Conservation (phyloP, 352 stramenopile genomes). For the Phytophthora fragariaefolia region DNA sequence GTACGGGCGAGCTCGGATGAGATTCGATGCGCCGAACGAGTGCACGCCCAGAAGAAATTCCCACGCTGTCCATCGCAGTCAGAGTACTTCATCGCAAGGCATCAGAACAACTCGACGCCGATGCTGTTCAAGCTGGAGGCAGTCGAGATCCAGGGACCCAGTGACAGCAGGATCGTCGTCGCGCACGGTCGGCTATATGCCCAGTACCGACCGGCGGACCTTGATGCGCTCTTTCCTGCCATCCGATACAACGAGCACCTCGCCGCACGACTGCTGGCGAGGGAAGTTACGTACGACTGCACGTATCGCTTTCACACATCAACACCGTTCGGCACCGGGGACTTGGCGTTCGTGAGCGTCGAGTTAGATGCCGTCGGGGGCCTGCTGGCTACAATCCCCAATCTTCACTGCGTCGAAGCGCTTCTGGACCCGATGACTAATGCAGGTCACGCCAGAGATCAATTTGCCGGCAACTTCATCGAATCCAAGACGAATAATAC, state of each 20-base stretch:
- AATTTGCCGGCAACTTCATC: conserved; percentile 1
- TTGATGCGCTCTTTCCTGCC: conserved; percentile 30
- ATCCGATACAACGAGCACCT: conserved; percentile 31
- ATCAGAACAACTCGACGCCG: conserved; percentile 25
- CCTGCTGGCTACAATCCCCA: conserved; percentile 23
- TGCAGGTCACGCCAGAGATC: conserved; percentile 1
- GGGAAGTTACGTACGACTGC: conserved; percentile 33
- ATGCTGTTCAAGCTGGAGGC: conserved; percentile 34
- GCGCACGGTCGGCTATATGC: conserved; percentile 23
- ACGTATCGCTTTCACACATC: conserved; percentile 41
- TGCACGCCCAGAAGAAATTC: conserved; percentile 2
- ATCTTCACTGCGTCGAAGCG: conserved; percentile 32
- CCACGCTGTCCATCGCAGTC: conserved; percentile 28
- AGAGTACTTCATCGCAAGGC: conserved; percentile 29
- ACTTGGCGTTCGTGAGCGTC: conserved; percentile 37
- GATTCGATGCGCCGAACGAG: conserved; percentile 21
- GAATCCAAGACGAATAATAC: conserved; percentile 10
- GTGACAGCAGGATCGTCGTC: conserved; percentile 33
- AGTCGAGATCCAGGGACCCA: conserved; percentile 30
- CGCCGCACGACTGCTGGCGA: conserved; percentile 26
- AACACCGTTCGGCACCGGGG: conserved; percentile 7
- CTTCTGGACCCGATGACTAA: conserved; percentile 23
- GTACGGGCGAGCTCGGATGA: conserved; percentile 11
- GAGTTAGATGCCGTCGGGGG: conserved; percentile 33
- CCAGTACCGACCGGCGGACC: conserved; percentile 18